Conservation (phyloP, 345 rosid genomes). For the Aquilaria malaccensis region DNA sequence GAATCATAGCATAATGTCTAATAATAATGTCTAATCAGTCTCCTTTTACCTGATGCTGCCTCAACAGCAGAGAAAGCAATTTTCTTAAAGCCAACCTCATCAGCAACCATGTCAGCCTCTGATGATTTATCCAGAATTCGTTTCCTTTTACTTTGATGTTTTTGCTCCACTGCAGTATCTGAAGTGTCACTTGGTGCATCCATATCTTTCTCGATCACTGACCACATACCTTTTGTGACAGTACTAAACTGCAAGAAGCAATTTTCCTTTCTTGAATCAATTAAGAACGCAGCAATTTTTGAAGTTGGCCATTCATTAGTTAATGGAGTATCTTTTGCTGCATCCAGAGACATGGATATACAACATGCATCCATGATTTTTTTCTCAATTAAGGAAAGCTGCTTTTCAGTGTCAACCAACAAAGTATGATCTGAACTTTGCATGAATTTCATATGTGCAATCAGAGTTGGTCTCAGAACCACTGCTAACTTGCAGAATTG, state of each 20-base stretch:
- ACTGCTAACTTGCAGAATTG: conserved; percentile 59
- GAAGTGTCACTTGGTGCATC: conserved; percentile 18
- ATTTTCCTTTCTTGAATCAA: conserved; percentile 43
- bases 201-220: conserved; percentile 56
- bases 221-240: conserved; percentile 64
- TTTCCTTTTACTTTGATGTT: conserved; percentile 28
- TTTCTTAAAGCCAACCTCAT: conserved; percentile 35
- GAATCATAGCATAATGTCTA: background rate
- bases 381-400: conserved; percentile 47
- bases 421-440: conserved; percentile 27
- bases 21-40: background rate
- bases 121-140: conserved; percentile 18
- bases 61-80: conserved; percentile 59
- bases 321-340: conserved; percentile 31
- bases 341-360: conserved; percentile 41
- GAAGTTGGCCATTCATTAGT: conserved; percentile 49
- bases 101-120: conserved; percentile 16
- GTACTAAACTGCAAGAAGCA: conserved; percentile 45
- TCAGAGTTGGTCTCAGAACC: conserved; percentile 38
- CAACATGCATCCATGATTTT: conserved; percentile 62
- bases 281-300: conserved; percentile 49
- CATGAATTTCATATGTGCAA: conserved; percentile 40
- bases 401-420: conserved; percentile 29
- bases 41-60: conserved; percentile 38
- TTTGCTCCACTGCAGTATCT: conserved; percentile 14